phyloP scores from a whole-genome alignment of 805 yeast species.

The Hanseniaspora clermontiae region DNA sequence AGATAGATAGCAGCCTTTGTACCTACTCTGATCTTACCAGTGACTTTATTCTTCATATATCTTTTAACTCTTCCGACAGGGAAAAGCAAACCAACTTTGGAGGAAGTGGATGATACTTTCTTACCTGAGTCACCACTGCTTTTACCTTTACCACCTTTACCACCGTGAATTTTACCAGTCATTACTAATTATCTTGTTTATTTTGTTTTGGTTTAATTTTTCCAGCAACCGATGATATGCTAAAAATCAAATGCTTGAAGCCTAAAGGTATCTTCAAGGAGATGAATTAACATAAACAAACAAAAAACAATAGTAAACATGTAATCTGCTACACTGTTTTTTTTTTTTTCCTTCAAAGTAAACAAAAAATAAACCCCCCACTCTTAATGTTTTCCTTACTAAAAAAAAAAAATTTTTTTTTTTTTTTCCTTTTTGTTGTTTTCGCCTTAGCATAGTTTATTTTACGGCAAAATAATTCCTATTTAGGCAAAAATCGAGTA shows the following conservation, averaged over 20 bases:
- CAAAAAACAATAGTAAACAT: background rate
- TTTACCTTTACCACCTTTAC: conserved; percentile 80
- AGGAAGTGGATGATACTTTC: conserved; percentile 71
- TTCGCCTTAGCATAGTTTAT: background rate
- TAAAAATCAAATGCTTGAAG: background rate
- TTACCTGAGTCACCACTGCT: conserved; percentile 44
- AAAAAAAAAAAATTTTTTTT: no score
- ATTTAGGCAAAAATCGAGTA: background rate
- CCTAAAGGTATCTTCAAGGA: background rate
- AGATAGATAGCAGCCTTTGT: conserved; percentile 91
- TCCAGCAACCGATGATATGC: background rate
- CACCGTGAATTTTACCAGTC: conserved; percentile 96
- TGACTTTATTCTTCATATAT: conserved; percentile 82
- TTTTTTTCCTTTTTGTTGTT: no score
- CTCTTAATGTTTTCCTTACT: no score
- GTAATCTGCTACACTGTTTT: background rate
- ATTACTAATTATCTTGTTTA: conserved; percentile 28
- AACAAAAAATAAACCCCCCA: no score
- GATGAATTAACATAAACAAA: background rate
- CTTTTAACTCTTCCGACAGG: conserved; percentile 99
- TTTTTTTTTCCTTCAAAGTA: background rate
- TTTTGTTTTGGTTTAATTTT: background rate
- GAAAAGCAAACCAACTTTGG: conserved; percentile 88
- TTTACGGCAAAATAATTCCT: background rate
- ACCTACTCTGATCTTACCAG: conserved; percentile 75